phyloP scores from a whole-genome alignment of 2,329 filamentous ascomycete genomes.

The Aspergillus tamarii region DNA sequence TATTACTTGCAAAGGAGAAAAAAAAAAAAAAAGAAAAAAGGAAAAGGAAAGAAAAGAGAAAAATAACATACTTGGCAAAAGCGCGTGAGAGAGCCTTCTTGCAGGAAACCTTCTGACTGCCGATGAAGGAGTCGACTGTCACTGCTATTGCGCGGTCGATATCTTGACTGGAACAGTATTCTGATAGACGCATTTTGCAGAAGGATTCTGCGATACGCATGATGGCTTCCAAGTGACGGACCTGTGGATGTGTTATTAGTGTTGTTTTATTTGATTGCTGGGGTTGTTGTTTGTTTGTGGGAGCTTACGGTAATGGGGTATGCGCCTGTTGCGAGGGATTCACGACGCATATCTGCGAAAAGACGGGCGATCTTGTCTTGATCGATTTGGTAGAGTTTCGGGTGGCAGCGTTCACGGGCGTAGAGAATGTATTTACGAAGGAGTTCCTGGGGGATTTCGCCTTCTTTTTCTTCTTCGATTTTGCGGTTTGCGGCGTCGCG shows the following conservation, averaged over 20 bases:
- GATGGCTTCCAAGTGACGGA: conserved; percentile 96
- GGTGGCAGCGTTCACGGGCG: conserved; percentile 82
- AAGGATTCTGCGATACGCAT: conserved; percentile 94
- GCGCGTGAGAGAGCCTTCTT: conserved; percentile 94
- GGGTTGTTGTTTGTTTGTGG: neutral
- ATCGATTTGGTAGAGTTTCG: conserved; percentile 96
- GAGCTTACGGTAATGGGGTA: conserved; percentile 91
- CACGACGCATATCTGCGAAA: conserved; percentile 94
- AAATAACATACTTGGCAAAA: conserved; percentile 86
- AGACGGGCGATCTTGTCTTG: conserved; percentile 94
- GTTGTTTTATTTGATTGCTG: neutral
- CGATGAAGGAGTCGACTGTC: conserved; percentile 93
- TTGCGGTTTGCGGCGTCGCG: conserved; percentile 45
- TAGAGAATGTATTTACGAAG: conserved; percentile 97
- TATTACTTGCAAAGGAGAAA: neutral
- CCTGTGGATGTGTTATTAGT: conserved; percentile 54
- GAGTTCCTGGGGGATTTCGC: conserved; percentile 86
- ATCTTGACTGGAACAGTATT: conserved; percentile 87
- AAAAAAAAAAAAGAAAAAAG: neutral
- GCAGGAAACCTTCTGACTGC: conserved; percentile 93
- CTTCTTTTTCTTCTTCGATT: conserved; percentile 57
- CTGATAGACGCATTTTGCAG: conserved; percentile 96
- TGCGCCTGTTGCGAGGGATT: conserved; percentile 89
- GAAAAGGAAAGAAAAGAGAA: conserved; percentile 34
- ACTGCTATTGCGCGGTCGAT: conserved; percentile 97